phyloP scores from a whole-genome alignment of 2,329 filamentous ascomycete genomes.

The Sclerotinia nivalis region DNA sequence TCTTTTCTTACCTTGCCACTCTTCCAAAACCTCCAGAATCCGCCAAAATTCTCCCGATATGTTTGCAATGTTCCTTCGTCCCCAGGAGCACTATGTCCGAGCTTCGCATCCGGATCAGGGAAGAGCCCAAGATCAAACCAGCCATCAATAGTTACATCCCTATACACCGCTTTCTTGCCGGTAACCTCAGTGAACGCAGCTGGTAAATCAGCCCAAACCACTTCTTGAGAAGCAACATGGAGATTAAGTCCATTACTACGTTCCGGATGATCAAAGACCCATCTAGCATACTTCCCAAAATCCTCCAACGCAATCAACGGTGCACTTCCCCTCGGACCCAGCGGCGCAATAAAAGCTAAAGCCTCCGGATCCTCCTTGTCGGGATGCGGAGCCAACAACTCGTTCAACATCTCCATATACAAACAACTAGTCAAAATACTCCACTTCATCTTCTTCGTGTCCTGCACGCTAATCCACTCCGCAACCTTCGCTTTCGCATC shows the following conservation, averaged over 20 bases:
- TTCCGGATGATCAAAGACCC: constrained; percentile 36
- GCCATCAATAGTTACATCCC: constrained; percentile 30
- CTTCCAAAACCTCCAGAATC: constrained; percentile 34
- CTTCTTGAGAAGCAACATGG: constrained; percentile 33
- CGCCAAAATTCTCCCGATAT: constrained; percentile 32
- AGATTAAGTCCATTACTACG: constrained; percentile 34
- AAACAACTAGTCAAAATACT: constrained; percentile 39
- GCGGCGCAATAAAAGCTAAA: constrained; percentile 28
- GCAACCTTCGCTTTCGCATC: constrained; percentile 44
- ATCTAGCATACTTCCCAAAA: constrained; percentile 35
- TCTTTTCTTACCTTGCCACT: constrained; percentile 29
- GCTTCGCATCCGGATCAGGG: constrained; percentile 28
- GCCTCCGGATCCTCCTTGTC: constrained; percentile 24
- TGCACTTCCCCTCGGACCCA: constrained; percentile 25
- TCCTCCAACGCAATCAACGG: constrained; percentile 37
- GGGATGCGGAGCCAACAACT: constrained; percentile 29
- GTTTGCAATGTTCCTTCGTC: constrained; percentile 30
- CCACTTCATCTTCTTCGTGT: constrained; percentile 30
- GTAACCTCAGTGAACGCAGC: constrained; percentile 30
- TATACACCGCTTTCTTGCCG: constrained; percentile 29
- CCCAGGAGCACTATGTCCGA: constrained; percentile 26
- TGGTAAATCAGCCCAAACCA: constrained; percentile 31
- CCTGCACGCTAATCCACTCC: constrained; percentile 32
- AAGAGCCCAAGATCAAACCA: constrained; percentile 28
- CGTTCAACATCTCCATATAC: constrained; percentile 40